A percentile compares a stretch with the other conserved stretches of the same genome.
Conservation (phyloP, 805 yeast genomes). For the Phaffomyces thermotolerans region DNA sequence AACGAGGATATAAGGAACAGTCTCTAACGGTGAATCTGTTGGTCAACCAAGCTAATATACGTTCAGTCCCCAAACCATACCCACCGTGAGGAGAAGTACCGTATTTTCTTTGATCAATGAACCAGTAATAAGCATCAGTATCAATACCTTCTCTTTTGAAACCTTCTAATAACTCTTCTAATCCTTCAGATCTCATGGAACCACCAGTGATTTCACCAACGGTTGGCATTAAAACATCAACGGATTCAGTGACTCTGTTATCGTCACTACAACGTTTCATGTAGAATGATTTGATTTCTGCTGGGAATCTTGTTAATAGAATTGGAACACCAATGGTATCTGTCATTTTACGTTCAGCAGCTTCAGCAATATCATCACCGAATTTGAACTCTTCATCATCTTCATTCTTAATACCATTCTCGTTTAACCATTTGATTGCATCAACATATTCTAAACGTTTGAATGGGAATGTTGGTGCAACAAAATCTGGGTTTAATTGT, state of each 20-base stretch:
- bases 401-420: slow-evolving; percentile 89
- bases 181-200: slow-evolving; percentile 88
- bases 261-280: slow-evolving; percentile 91
- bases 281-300: slow-evolving; percentile 95
- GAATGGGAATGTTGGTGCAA: slow-evolving; percentile 80
- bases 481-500: slow-evolving; percentile 89
- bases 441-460: slow-evolving; percentile 84
- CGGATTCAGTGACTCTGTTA: slow-evolving; percentile 93
- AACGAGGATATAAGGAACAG: slow-evolving; percentile 96
- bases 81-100: slow-evolving; percentile 99
- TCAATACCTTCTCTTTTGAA: slow-evolving; percentile 90
- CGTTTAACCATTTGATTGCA: slow-evolving; percentile 94
- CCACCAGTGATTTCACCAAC: slow-evolving; percentile 99
- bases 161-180: slow-evolving; percentile 80
- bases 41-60: slow-evolving; percentile 97
- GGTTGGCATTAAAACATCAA: slow-evolving; percentile 97
- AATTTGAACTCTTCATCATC: slow-evolving; percentile 89
- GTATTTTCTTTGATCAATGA: slow-evolving; percentile 88
- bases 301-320: slow-evolving; percentile 89
- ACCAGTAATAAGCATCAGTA: slow-evolving; percentile 82
- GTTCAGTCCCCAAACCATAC: slow-evolving; percentile 96
- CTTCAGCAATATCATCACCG: slow-evolving; percentile 99
- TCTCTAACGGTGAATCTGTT: slow-evolving; percentile 97
- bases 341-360: slow-evolving; percentile 98
- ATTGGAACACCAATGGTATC: slow-evolving; percentile 92